Base-by-base conservation (phyloP, 2,329 filamentous ascomycete species). In the Epichloe scottii region DNA sequence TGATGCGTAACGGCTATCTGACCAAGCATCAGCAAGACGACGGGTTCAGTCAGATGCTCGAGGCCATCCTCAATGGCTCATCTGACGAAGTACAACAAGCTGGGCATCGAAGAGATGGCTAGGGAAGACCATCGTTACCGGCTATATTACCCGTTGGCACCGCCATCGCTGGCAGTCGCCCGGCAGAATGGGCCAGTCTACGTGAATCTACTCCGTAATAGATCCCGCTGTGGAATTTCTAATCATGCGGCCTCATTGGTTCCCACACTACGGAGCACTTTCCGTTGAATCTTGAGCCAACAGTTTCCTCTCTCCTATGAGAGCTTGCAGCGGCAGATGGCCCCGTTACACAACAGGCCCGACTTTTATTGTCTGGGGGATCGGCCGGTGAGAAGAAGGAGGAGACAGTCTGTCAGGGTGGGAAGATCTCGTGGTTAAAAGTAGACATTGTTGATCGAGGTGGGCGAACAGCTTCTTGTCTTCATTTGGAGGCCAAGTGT, bases 51-150 rank as follows among this genome's bases (percentile, higher is more conserved):
- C 48, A 38, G 15, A 51, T 56, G 54, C 50, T 57, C 12, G 51
- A 54, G 42, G 51, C 49, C 17, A 45, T 57, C 39, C 53, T 57
- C 41, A 49, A 55, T 17, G 53, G 54, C 26, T 56, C 53, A n/a
- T 51, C 51, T 3, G 55, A 57, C 34, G 55, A 57, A 49, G 34
- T 48, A 35, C 46, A 48, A 3, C n/a, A 48, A 42, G 15, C 46
- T 34, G 39, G 11, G n/a, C 46, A 48, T 40, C 26, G 38, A 37
- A 48, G 39, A 17, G n/a, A 47, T 12, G 35, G 30, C 37, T 39
- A 47, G 17, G 43, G 3, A 17, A 11, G 34, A 19, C n/a, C 15
- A 21, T 47, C 17, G 19, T 38, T 14, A 14, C 33, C 14, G 12
- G 17, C 37, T 37, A n/a, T 37, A 38, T n/a, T n/a, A n/a, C 19